Percentiles rank a stretch among this genome's conserved stretches.
phyloP scores from a whole-genome alignment of 805 yeast species.

The Suhomyces pyralidae region DNA sequence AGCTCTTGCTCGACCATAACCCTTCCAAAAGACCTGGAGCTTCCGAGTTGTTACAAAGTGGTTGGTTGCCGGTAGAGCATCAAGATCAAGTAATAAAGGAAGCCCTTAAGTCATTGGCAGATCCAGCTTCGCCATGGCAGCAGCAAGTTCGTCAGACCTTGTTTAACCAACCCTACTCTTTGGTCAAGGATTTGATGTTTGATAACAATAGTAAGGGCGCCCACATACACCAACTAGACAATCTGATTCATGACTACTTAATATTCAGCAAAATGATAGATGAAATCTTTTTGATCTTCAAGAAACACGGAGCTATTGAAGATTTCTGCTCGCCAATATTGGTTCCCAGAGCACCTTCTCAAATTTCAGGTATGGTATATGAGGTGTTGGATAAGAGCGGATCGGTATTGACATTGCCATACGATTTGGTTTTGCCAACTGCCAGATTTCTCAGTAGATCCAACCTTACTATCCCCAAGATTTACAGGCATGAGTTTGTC shows the following conservation, averaged over 20 bases:
- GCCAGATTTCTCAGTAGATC: conserved; percentile 77
- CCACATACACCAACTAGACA: conserved; percentile 23
- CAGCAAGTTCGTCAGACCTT: conserved; percentile 84
- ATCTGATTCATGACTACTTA: conserved; percentile 44
- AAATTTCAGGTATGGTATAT: conserved; percentile 61
- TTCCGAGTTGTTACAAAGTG: conserved; percentile 67
- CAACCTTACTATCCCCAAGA: conserved; percentile 51
- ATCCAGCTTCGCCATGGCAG: conserved; percentile 93
- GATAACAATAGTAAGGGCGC: conserved; percentile 46
- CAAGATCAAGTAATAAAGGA: conserved; percentile 88
- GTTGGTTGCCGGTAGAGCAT: conserved; percentile 81
- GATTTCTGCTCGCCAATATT: conserved; percentile 59
- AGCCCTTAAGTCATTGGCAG: conserved; percentile 79
- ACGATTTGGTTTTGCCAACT: conserved; percentile 84
- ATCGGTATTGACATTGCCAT: conserved; percentile 81
- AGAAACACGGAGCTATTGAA: conserved; percentile 84
- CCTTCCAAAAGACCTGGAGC: conserved; percentile 83
- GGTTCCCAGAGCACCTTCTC: conserved; percentile 79
- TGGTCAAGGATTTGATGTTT: conserved; percentile 81
- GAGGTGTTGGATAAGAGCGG: conserved; percentile 86
- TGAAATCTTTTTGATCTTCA: conserved; percentile 61
- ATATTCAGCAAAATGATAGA: conserved; percentile 59
- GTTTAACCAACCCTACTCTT: conserved; percentile 79
- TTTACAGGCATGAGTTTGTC: conserved; percentile 76
- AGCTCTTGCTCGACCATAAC: conserved; percentile 68